These are phyloP conservation scores for Cicer pinnatifidum DNA, from an alignment of 306 rosid species.

Conservation along the genomic window DNA sequence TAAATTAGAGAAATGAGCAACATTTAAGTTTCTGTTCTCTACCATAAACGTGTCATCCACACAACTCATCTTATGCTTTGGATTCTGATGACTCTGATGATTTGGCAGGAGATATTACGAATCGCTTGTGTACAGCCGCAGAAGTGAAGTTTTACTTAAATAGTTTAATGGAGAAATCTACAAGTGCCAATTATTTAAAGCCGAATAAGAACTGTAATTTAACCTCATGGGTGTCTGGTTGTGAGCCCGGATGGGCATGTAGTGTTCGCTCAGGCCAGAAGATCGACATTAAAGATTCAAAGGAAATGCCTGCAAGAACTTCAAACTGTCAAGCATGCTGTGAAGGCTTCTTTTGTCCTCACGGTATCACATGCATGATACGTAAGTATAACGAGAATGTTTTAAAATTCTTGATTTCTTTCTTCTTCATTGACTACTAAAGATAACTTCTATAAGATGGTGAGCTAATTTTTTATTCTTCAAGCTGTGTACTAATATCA, in stretches of 20 bases:
- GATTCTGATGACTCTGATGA: conserved; percentile 37
- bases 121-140: conserved; percentile 85
- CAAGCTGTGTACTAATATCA: background rate
- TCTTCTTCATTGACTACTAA: conserved; percentile 26
- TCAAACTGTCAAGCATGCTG: conserved; percentile 81
- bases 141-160: conserved; percentile 76
- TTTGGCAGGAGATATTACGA: conserved; percentile 69
- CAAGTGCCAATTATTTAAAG: conserved; percentile 62
- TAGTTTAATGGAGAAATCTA: conserved; percentile 58
- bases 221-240: conserved; percentile 90
- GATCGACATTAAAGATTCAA: conserved; percentile 64
- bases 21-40: conserved; percentile 26
- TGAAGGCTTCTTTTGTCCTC: conserved; percentile 96
- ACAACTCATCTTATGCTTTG: conserved; percentile 30
- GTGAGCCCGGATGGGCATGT: conserved; percentile 99
- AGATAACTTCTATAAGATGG: conserved; percentile 38
- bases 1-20: conserved; percentile 24
- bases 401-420: conserved; percentile 2
- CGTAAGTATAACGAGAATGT: conserved; percentile 63
- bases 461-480: conserved; percentile 15
- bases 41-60: conserved; percentile 1
- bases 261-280: conserved; percentile 56
- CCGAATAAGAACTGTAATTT: conserved; percentile 93
- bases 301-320: conserved; percentile 79
- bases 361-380: conserved; percentile 94